phyloP scores from a whole-genome alignment of 352 stramenopile genomes.

The Globisporangium parvum region DNA sequence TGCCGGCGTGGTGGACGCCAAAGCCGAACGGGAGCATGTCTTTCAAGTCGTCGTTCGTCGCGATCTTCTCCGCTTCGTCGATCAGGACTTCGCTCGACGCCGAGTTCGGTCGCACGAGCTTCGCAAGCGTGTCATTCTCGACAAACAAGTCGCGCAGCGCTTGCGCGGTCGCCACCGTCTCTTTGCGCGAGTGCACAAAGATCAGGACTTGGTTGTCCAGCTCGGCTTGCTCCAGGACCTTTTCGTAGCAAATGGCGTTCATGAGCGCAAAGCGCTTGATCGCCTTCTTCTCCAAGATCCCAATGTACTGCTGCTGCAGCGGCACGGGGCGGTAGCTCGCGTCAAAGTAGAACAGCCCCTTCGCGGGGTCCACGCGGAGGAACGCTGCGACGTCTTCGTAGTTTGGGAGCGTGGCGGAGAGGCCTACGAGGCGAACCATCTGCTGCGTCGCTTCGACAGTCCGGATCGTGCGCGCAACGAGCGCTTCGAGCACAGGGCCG shows the following conservation, averaged over 20 bases:
- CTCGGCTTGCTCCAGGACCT: constrained; percentile 92
- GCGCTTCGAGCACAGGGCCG: constrained; percentile 96
- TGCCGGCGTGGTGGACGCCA: constrained; percentile 98
- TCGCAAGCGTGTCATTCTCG: constrained; percentile 92
- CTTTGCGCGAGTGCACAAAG: constrained; percentile 98
- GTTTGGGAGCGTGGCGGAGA: constrained; percentile 99
- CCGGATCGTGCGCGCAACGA: constrained; percentile 96
- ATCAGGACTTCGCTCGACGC: constrained; percentile 90
- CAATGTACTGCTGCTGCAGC: constrained; percentile 99
- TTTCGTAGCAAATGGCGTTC: constrained; percentile 99
- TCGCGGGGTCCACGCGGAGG: constrained; percentile 95
- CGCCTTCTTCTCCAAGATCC: constrained; percentile 98
- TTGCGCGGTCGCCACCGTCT: constrained; percentile 96
- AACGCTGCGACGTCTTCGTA: constrained; percentile 99
- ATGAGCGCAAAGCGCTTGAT: constrained; percentile 98
- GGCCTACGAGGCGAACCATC: constrained; percentile 95
- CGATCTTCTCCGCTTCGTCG: constrained; percentile 89
- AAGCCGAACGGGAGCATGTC: constrained; percentile 98
- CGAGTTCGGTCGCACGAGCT: constrained; percentile 87
- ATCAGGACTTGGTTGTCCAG: constrained; percentile 98
- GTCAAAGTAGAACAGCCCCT: constrained; percentile 99
- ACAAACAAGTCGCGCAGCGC: constrained; percentile 94
- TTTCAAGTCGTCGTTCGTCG: constrained; percentile 97
- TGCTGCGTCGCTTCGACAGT: constrained; percentile 98
- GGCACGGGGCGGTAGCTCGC: constrained; percentile 98